Evolutionary conservation across 2,329 filamentous ascomycete species (phyloP).

Genomic region (Lecanoromycetidae sp.): DNA sequence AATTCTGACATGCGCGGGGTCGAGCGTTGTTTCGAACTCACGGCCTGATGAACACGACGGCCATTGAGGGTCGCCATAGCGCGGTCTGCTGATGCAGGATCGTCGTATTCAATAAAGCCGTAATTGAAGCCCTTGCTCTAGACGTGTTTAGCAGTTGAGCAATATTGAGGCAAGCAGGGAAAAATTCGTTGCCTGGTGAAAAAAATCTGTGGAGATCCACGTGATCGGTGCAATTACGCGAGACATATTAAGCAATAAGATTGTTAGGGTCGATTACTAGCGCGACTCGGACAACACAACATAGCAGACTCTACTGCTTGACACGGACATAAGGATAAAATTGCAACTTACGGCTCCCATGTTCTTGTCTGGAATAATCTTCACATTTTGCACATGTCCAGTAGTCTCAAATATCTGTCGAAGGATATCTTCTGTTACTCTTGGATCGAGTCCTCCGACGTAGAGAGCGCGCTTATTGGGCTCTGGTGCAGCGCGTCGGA

Average conservation of each 20-base stretch:
- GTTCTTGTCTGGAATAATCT: slow-evolving; percentile 99
- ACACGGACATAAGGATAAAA: neutral
- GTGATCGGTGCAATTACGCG: neutral
- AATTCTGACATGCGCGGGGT: neutral
- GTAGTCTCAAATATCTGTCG: slow-evolving; percentile 98
- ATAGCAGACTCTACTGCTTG: neutral
- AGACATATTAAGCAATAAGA: neutral
- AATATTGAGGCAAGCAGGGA: neutral
- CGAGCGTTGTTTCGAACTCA: slow-evolving; percentile 35
- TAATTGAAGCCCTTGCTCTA: slow-evolving; percentile 97
- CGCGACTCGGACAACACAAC: neutral
- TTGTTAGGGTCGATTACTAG: neutral
- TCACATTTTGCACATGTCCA: slow-evolving; percentile 94
- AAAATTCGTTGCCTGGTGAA: neutral
- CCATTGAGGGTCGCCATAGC: slow-evolving; percentile 97
- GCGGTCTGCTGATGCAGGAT: slow-evolving; percentile 88
- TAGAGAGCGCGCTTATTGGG: slow-evolving; percentile 97
- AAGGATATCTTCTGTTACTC: slow-evolving; percentile 90
- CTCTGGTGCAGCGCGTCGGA: slow-evolving; percentile 85
- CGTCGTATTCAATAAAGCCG: slow-evolving; percentile 97
- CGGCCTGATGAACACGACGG: slow-evolving; percentile 85
- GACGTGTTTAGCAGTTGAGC: slow-evolving; percentile 17
- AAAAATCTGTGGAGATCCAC: neutral
- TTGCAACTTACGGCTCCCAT: slow-evolving; percentile 48
- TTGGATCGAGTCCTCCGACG: slow-evolving; percentile 84